A percentile compares a stretch with the other conserved stretches of the same genome.
Conservation (phyloP, 2,329 filamentous ascomycete species). For the Phialemonium atrogriseum region DNA sequence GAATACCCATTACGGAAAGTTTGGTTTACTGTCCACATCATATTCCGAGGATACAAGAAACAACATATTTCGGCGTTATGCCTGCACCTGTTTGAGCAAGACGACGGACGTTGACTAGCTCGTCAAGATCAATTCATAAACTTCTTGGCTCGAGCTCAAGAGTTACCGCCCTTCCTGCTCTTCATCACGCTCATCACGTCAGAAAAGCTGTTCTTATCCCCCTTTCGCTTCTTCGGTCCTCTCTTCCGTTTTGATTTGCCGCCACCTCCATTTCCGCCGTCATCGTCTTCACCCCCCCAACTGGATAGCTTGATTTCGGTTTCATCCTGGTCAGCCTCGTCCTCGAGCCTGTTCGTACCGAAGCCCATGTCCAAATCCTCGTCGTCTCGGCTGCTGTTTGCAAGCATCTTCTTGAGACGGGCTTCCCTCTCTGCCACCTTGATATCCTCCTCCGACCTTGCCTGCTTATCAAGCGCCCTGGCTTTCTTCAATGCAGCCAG, state of each 20-base stretch:
- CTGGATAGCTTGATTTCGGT: conserved; percentile 59
- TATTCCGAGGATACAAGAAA: no score
- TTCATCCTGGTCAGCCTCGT: conserved; percentile 75
- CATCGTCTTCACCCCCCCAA: conserved; percentile 49
- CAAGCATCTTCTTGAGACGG: conserved; percentile 65
- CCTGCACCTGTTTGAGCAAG: no score
- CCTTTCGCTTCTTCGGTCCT: conserved; percentile 66
- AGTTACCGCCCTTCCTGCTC: conserved; percentile 33
- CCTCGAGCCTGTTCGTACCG: conserved; percentile 76
- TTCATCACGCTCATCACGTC: conserved; percentile 79
- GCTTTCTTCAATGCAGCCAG: conserved; percentile 82
- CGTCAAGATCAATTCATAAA: no score
- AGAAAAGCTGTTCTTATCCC: conserved; percentile 67
- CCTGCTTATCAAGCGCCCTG: conserved; percentile 49
- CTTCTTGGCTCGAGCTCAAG: no score
- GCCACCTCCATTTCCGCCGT: conserved; percentile 31
- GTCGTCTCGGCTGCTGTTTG: conserved; percentile 68
- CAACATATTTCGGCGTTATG: no score
- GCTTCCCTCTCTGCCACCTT: conserved; percentile 49
- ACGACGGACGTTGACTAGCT: no score
- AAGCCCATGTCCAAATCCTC: conserved; percentile 94
- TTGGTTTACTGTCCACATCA: no score
- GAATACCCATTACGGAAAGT: no score
- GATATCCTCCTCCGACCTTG: conserved; percentile 29
- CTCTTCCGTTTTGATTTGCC: conserved; percentile 57